phyloP scores from a whole-genome alignment of 169 alveolate genomes.

The Plasmodium cynomolgi region DNA sequence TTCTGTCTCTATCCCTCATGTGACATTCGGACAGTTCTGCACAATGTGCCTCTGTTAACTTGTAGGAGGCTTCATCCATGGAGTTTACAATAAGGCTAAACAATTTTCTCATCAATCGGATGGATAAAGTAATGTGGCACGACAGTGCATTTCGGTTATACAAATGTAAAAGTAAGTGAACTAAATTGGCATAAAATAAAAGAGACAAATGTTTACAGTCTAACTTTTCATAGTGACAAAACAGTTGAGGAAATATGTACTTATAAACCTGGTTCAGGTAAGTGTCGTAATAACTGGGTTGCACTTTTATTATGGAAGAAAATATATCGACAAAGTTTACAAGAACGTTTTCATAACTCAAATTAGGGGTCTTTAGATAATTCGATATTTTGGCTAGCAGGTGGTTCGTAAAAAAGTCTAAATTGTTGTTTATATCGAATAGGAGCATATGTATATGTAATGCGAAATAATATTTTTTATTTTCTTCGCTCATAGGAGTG shows the following conservation, averaged over 20 bases:
- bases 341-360: slow-evolving; percentile 5
- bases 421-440: slow-evolving; percentile 50
- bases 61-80: slow-evolving; percentile 25
- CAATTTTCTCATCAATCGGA: slow-evolving; percentile 1
- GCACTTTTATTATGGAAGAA: slow-evolving; percentile 48
- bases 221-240: slow-evolving; percentile 45
- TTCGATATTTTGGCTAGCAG: slow-evolving; percentile 11
- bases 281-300: slow-evolving; percentile 18
- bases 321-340: slow-evolving; percentile 48
- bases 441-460: slow-evolving; percentile 72
- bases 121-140: slow-evolving; percentile 22
- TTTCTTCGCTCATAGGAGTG: neutral
- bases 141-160: neutral
- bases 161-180: slow-evolving; percentile 56
- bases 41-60: neutral
- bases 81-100: slow-evolving; percentile 53
- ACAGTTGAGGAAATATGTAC: slow-evolving; percentile 5
- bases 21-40: slow-evolving; percentile 13
- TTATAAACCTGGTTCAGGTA: slow-evolving; percentile 33
- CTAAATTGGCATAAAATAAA: slow-evolving; percentile 73
- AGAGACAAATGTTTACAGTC: slow-evolving; percentile 48
- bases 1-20: slow-evolving; percentile 10
- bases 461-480: neutral
- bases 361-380: neutral
- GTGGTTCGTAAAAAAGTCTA: slow-evolving; percentile 24